These are phyloP conservation scores for Colletotrichum cordylinicola DNA, from an alignment of 2,329 filamentous ascomycete species.

Conservation along the genomic window DNA sequence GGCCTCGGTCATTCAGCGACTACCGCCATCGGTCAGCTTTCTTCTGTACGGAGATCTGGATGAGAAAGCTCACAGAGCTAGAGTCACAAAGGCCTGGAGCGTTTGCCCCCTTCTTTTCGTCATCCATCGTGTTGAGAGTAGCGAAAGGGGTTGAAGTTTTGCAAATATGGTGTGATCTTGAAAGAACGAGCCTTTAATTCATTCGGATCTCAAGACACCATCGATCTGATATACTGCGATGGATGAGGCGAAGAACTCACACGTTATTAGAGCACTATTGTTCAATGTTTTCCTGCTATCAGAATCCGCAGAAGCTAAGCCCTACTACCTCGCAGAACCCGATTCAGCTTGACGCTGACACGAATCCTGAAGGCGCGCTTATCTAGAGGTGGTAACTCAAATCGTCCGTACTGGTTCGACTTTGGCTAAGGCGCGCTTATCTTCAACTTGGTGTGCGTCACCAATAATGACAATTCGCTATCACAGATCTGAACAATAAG, in stretches of 20 bases:
- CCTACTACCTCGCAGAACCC: background rate
- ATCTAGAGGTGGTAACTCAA: background rate
- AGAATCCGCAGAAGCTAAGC: background rate
- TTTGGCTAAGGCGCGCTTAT: background rate
- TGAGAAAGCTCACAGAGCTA: background rate
- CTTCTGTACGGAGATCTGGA: background rate
- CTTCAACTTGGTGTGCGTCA: background rate
- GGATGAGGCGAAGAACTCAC: background rate
- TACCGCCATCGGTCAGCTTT: background rate
- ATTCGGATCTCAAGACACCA: background rate
- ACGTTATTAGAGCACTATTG: background rate
- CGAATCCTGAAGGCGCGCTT: background rate
- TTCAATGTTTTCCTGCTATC: background rate
- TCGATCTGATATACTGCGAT: background rate
- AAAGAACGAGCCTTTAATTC: background rate
- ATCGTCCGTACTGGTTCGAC: background rate
- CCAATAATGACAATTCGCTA: background rate
- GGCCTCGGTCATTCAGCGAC: background rate
- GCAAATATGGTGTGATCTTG: accelerated
- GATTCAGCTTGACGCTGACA: background rate
- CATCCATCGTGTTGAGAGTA: background rate
- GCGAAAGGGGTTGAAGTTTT: background rate
- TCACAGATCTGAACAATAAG: background rate
- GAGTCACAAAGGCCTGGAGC: background rate
- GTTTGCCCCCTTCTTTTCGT: background rate